These are phyloP conservation scores for Tillandsia leiboldiana DNA, from an alignment of 176 grass and related monocot species.

Conservation along the genomic window DNA sequence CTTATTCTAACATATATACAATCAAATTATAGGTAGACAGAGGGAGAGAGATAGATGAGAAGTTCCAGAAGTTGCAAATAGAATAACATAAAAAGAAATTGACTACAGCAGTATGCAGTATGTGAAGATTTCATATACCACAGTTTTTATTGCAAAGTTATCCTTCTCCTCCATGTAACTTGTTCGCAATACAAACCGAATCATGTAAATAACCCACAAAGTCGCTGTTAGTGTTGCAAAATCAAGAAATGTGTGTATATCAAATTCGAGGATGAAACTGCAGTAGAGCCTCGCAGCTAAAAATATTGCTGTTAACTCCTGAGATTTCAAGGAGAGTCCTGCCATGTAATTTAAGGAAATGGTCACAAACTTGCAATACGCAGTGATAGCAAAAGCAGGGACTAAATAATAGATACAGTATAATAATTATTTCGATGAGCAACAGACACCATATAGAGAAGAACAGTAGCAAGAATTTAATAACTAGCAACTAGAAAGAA, in stretches of 20 bases:
- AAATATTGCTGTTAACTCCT: slow-evolving; percentile 21
- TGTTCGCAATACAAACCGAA: slow-evolving; percentile 10
- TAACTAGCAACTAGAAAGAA: too few species aligned
- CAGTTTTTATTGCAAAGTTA: slow-evolving; percentile 17
- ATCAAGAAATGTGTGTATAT: slow-evolving; percentile 18
- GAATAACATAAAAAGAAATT: too few species aligned
- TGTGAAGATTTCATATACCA: background rate
- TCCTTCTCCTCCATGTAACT: slow-evolving; percentile 22
- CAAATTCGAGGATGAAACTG: slow-evolving; percentile 17
- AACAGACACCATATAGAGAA: background rate
- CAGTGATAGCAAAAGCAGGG: background rate
- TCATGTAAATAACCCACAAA: slow-evolving; percentile 24
- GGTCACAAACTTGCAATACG: too few species aligned
- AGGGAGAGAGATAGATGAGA: background rate
- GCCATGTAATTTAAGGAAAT: background rate
- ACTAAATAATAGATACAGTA: background rate
- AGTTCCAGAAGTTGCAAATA: background rate
- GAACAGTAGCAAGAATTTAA: background rate
- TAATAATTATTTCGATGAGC: background rate
- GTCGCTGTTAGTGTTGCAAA: slow-evolving; percentile 10
- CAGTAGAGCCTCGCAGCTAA: slow-evolving; percentile 17
- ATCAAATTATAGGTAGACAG: too few species aligned
- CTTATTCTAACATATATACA: too few species aligned
- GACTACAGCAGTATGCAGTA: too few species aligned
- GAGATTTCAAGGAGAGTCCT: slow-evolving; percentile 21